Base-by-base conservation (phyloP, 805 yeast species). In the Tetrapisispora nanseiensis region DNA sequence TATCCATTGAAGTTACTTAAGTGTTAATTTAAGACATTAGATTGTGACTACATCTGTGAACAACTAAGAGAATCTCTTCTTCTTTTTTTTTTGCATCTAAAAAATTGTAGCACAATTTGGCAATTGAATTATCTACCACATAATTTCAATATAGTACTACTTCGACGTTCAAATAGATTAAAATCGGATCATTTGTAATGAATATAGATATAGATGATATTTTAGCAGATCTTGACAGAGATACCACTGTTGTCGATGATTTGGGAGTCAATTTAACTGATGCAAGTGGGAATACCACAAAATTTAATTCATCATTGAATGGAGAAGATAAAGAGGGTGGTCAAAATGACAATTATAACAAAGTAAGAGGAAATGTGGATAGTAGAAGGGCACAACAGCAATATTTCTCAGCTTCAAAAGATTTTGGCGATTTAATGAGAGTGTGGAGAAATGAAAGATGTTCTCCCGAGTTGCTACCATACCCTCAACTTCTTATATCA, bases 361-460 rank as follows among this genome's bases (percentile, higher is more conserved):
- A n/a, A 9, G 26, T 13, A n/a, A 13, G 28, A 33, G 9, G 18
- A n/a, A 4, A 20, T 10, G 7, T 8, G 8, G 12, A 16, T 8
- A 21, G 13, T 6, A 33, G 37, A 22, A 22, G 13, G 11, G 10
- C 24, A 18, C 35, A 33, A 23, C 30, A 26, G 7, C 38, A 26
- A 23, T 11, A 16, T 24, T n/a, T 27, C 11, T 29, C 54, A 4
- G 50, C 60, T 28, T 46, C 52, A 43, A 22, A 51, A 34, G 54
- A 57, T 51, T 52, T 45, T 40, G 34, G 42, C 28, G 60, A 60
- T 26, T 65, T 89, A 34, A 69, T 75, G 19, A 71, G 69, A 23
- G 76, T 78, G 2, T 90, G 95, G 97, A 65, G 82, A 24, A 75
- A 82, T 40, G 98, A 92, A 58, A 71, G 95, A 42, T 78, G 78